Evolutionary conservation across 768 basidiomycete genomes (phyloP).

Genomic region (Phlebiopsis gigantea): DNA sequence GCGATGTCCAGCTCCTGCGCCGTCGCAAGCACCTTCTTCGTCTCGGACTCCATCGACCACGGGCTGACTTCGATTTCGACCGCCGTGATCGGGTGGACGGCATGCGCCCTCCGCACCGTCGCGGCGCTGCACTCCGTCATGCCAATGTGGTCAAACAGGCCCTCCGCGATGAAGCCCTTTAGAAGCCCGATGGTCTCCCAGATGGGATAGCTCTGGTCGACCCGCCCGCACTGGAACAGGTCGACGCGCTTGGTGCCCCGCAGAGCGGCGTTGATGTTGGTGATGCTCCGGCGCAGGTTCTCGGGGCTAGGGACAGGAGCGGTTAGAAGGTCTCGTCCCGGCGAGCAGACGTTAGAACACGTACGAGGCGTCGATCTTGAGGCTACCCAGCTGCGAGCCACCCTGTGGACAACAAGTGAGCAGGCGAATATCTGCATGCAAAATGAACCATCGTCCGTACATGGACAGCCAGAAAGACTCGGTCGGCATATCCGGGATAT

Average conservation of each 20-base stretch:
- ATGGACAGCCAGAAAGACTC: conserved; percentile 45
- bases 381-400: neutral
- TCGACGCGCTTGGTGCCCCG: conserved; percentile 53
- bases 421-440: neutral
- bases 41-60: conserved; percentile 51
- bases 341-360: neutral
- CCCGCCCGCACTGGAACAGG: conserved; percentile 49
- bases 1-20: conserved; percentile 51
- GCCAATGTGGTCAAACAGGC: conserved; percentile 55
- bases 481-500: conserved; percentile 39
- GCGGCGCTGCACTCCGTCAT: conserved; percentile 48
- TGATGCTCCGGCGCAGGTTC: conserved; percentile 42
- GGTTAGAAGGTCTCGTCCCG: neutral
- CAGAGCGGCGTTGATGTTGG: conserved; percentile 37
- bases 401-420: neutral
- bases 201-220: conserved; percentile 37
- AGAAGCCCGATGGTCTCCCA: conserved; percentile 42
- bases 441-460: conserved; percentile 21
- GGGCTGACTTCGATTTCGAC: conserved; percentile 68
- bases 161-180: conserved; percentile 43
- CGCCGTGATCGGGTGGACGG: conserved; percentile 47
- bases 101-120: conserved; percentile 37
- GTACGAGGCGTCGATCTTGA: conserved; percentile 3
- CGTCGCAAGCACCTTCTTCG: conserved; percentile 47
- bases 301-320: conserved; percentile 22